Evolutionary conservation across 2,329 filamentous ascomycete genomes (phyloP), one percentile per base, ranked within the genome.

Genomic region (Rhynchosporium agropyri): DNA sequence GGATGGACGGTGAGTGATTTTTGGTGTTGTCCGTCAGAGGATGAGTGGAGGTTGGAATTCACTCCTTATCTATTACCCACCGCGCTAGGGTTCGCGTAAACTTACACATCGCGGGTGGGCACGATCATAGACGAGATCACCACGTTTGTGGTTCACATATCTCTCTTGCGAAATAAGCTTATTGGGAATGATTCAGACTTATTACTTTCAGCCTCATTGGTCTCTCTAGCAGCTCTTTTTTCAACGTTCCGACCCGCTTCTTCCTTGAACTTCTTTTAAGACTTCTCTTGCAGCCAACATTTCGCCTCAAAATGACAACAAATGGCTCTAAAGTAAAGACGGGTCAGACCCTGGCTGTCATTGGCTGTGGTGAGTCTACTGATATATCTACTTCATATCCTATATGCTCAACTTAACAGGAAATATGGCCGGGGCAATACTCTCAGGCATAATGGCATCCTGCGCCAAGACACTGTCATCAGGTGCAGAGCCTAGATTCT

Each of bases 341-440:
- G 38, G 54, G 54, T 7, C 45, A 51, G 7, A 58, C 53, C n/a
- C 46, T 62, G 3, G 54, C 45, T 2, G 42, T 62, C 15, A 58
- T 62, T 40, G 60, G 60, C 40, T 62, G 60, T 40, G 60, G 60
- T 62, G 40, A 40, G 56, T 20, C 3, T 38, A 49, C 36, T 33
- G 40, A 42, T 28, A 42, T 5, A 12, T 9, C 5, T 5, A n/a
- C 13, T 15, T 15, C 10, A 6, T 51, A 1, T 10, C 10, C 12
- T 31, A 20, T 42, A 36, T 36, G 33, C 61, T 66, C 12, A 66
- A 49, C 5, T n/a, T 1, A 28, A 7, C 33, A 73, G 71, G 71
- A 36, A 69, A 60, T 3, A 73, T 73, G 70, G 69, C 69, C 53
- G 61, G 66, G 20, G 67, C 70, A 15, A 73, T 73, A 60, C 60